Base-by-base conservation (phyloP, 208 protist genomes). In the Wallacemonas collosoma region DNA sequence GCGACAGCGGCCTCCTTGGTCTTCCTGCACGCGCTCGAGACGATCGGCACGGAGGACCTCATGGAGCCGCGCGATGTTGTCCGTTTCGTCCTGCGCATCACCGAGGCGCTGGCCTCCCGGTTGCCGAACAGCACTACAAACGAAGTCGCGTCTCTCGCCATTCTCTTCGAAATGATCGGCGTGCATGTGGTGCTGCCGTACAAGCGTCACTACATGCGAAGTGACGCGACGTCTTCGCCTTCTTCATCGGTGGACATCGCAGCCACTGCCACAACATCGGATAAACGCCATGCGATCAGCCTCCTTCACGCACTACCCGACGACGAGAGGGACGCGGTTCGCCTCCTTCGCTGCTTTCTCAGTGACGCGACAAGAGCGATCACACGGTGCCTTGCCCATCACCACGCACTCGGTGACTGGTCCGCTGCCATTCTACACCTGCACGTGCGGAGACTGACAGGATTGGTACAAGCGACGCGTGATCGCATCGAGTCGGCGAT, bases 181-280 rank as follows among this genome's bases (percentile, higher is more conserved):
- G 74, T 77, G 38, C 61, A 80, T 35, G 66, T 90, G 66, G 81
- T 79, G 9, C 41, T 93, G 9, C 85, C 83, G 47, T 91, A 88
- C 66, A 81, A 86, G 76, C 53, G 76, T 47, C 76, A 70, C 60
- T 88, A 85, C 70, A 47, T 65, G n/a, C 3, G 40, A 7, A 38
- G 53, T 58, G 53, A n/a, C 9, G 8, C 45, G 38, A 60, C 47
- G 7, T 57, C 56, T 6, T 36, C 51, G 7, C 60, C 14, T 45
- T 6, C 14, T 17, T 39, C 41, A 43, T 48, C 60, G 26, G 71
- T 61, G 8, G 6, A 6, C 12, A 17, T 36, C 8, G 6, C 48
- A 5, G 5, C 44, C 35, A 17, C 36, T 75, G 40, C 15, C 5
- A 15, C 55, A n/a, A 50, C 38, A 1, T 43, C 44, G 35, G 67